Conservation (phyloP, 495 filamentous ascomycete species). For the Amphirosellinia nigrospora region DNA sequence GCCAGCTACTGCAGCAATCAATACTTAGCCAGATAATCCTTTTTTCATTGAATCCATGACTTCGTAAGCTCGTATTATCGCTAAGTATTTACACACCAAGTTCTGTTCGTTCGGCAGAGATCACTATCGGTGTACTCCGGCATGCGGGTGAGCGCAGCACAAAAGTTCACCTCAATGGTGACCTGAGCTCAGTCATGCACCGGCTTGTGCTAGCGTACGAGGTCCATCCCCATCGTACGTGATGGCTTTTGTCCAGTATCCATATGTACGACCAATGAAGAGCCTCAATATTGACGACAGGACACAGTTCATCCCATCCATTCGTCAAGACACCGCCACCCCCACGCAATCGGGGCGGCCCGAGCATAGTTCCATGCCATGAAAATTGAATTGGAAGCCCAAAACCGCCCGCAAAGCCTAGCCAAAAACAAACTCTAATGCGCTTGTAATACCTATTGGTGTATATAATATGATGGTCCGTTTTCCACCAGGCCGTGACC, state of each 20-base stretch:
- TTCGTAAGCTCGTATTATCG: neutral
- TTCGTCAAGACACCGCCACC: neutral
- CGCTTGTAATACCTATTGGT: neutral
- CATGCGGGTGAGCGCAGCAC: neutral
- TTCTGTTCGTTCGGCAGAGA: neutral
- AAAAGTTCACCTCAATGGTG: too few relatives aligned
- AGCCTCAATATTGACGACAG: neutral
- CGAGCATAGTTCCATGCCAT: neutral
- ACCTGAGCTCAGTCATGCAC: neutral
- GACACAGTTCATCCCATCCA: neutral
- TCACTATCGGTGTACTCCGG: neutral
- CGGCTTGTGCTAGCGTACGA: neutral
- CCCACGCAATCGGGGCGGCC: neutral
- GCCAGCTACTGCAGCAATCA: too few relatives aligned
- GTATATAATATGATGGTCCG: neutral
- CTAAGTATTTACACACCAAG: neutral
- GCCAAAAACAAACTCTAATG: slow-evolving; percentile 4
- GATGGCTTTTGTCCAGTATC: neutral
- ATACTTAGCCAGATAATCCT: neutral
- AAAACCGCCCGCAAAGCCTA: neutral
- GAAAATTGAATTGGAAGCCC: neutral
- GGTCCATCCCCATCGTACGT: neutral
- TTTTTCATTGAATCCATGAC: neutral
- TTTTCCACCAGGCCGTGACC: neutral
- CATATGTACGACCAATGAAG: neutral